Evolutionary conservation across 2,329 filamentous ascomycete species (phyloP), one percentile per base, ranked within the genome.

Genomic region (Paraphaeosphaeria sporulosa): DNA sequence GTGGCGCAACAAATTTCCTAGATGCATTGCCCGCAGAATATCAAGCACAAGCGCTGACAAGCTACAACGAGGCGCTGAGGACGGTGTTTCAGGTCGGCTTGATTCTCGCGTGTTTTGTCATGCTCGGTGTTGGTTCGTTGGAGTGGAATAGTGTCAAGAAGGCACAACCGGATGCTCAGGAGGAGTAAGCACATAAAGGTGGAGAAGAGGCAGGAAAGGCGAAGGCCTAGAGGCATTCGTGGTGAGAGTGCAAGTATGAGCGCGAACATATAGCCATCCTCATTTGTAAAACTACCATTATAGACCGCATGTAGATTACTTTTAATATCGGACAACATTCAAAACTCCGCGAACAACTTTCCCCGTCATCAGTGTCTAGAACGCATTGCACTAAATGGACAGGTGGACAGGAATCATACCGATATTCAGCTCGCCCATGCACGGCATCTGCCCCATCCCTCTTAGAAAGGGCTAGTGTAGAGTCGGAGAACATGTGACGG

Each of bases 121-220:
- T 82, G 80, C 4, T 88, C 7, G 86, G 84, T 0, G 77, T 81
- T 0, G 61, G 81, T 1, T 69, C 75, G 1, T 82, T 90, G 71
- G 86, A 89, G 74, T 90, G 86, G 86, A 82, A 78, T 68, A 88
- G 80, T 63, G 85, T 90, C 12, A 48, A 55, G 42, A 48, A 55
- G 21, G 21, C 51, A n/a, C 21, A 34, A 25, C 5, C 34, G 15
- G 23, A 42, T 21, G 34, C 50, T 23, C 12, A 15, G 21, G 27
- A 19, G n/a, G 30, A 36, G 27, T 12, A 50, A 30, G 17, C 5
- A 12, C n/a, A 17, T 9, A 23, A 50, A 4, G 48, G 34, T 13
- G 25, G 44, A 3, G 12, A 47, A 2, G 21, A 27, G 5, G 10
- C 5, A 1, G 27, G 36, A 17, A 36, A 50, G 48, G 6, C 23